These are phyloP conservation scores for Elaeis guineensis DNA, from an alignment of 176 grass and related monocot species.

Conservation along the genomic window DNA sequence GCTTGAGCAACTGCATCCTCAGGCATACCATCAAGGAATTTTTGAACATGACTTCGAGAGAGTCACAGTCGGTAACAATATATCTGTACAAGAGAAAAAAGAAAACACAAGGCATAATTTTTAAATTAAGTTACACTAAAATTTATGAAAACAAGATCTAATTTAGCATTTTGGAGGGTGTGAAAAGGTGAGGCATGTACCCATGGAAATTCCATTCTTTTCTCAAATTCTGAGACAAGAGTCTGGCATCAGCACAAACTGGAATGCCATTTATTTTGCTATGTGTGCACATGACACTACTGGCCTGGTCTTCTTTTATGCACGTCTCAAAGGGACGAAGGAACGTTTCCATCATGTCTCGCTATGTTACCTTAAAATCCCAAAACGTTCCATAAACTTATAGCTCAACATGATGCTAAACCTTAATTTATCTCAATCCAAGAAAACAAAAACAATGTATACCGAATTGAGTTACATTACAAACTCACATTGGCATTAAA, in stretches of 20 bases:
- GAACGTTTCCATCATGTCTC: conserved; percentile 68
- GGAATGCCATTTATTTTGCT: conserved; percentile 56
- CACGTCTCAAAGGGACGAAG: too few relatives aligned
- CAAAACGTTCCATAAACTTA: too few relatives aligned
- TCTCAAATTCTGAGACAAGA: conserved; percentile 33
- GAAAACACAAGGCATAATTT: too few relatives aligned
- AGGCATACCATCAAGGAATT: too few relatives aligned
- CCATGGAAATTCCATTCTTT: conserved; percentile 44
- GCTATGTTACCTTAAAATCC: conserved; percentile 20
- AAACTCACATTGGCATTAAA: conserved; percentile 35
- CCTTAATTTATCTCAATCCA: too few relatives aligned
- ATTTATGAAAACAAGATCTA: too few relatives aligned
- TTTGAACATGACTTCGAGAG: conserved; percentile 8
- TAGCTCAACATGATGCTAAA: too few relatives aligned
- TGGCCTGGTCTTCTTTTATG: conserved; percentile 42
- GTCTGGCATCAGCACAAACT: conserved; percentile 34
- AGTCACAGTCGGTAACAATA: conserved; percentile 64
- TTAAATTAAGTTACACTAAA: too few relatives aligned
- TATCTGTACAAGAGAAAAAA: conserved; percentile 23
- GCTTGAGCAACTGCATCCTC: too few relatives aligned
- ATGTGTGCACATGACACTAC: conserved; percentile 65
- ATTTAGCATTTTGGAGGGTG: too few relatives aligned
- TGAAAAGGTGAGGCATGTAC: conserved; percentile 3
- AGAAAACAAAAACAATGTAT: too few relatives aligned
- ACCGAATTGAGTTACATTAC: too few relatives aligned